Conservation (phyloP, 2,329 filamentous ascomycete genomes). For the Cucurbitaria berberidis region DNA sequence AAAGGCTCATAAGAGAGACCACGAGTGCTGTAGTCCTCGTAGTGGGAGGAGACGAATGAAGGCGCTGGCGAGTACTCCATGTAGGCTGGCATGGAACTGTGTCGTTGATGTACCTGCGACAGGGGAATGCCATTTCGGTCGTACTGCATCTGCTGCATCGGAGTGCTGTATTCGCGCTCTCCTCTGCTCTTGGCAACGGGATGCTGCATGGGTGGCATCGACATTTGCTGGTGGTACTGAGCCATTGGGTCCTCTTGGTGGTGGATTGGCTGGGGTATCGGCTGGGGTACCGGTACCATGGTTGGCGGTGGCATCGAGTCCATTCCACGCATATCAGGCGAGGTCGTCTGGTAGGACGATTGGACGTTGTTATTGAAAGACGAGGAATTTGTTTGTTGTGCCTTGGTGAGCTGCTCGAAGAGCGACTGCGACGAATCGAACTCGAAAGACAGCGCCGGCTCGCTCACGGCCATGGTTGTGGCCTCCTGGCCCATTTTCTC, state of each 20-base stretch:
- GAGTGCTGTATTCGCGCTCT: slow-evolving; percentile 76
- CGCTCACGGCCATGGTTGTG: slow-evolving; percentile 93
- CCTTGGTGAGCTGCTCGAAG: slow-evolving; percentile 99
- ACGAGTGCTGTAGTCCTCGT: slow-evolving; percentile 96
- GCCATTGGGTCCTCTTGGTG: slow-evolving; percentile 70
- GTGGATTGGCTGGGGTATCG: slow-evolving; percentile 49
- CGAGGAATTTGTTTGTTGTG: slow-evolving; percentile 97
- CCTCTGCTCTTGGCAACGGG: slow-evolving; percentile 80
- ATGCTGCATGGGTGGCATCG: slow-evolving; percentile 74
- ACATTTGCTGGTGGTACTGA: slow-evolving; percentile 76
- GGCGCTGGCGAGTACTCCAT: slow-evolving; percentile 98
- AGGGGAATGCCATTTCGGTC: slow-evolving; percentile 91
- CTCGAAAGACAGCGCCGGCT: slow-evolving; percentile 96
- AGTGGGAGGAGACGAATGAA: slow-evolving; percentile 98
- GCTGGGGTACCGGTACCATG: slow-evolving; percentile 67
- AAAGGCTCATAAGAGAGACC: slow-evolving; percentile 96
- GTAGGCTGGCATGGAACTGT: slow-evolving; percentile 98
- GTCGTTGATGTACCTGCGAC: slow-evolving; percentile 82
- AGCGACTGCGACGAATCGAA: slow-evolving; percentile 99
- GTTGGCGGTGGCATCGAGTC: slow-evolving; percentile 93
- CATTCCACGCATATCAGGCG: slow-evolving; percentile 86
- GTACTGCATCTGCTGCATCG: slow-evolving; percentile 83
- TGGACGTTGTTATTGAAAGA: slow-evolving; percentile 79
- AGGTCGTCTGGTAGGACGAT: slow-evolving; percentile 77
- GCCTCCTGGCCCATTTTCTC: slow-evolving; percentile 99